Percentiles rank a stretch among this genome's conserved stretches.
These are phyloP conservation scores for Ceratocystis ficicola DNA, from an alignment of 2,329 filamentous ascomycete genomes.

Conservation along the genomic window DNA sequence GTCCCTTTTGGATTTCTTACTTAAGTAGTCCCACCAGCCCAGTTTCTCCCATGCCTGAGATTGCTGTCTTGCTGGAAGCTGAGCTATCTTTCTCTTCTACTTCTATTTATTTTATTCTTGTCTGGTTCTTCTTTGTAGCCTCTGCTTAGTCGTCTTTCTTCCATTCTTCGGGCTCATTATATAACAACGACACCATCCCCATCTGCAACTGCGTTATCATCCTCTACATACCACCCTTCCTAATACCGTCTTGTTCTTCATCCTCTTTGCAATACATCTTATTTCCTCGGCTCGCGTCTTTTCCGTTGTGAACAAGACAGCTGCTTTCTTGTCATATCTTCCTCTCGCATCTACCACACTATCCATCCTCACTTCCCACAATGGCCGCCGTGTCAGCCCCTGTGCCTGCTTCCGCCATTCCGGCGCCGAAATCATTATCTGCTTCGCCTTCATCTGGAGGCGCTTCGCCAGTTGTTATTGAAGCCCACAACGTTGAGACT, in stretches of 20 bases:
- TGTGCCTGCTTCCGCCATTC: background rate
- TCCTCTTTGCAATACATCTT: background rate
- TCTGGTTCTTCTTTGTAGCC: slow-evolving; percentile 11
- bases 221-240: slow-evolving; percentile 9
- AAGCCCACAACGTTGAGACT: slow-evolving; percentile 66
- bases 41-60: background rate
- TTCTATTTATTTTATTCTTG: background rate
- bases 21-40: slow-evolving; percentile 8
- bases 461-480: slow-evolving; percentile 48
- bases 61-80: background rate
- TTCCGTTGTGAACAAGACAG: background rate
- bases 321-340: background rate
- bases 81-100: slow-evolving; percentile 10
- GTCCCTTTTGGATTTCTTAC: slow-evolving; percentile 8
- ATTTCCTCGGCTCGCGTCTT: background rate
- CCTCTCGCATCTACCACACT: background rate
- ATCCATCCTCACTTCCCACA: background rate
- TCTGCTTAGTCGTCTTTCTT: slow-evolving; percentile 9
- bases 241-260: background rate
- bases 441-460: background rate
- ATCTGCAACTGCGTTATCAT: slow-evolving; percentile 14
- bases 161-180: background rate
- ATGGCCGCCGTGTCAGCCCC: slow-evolving; percentile 15
- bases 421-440: slow-evolving; percentile 1
- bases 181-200: background rate